Conservation (phyloP, 768 basidiomycete genomes). For the Boletus sensibilis region DNA sequence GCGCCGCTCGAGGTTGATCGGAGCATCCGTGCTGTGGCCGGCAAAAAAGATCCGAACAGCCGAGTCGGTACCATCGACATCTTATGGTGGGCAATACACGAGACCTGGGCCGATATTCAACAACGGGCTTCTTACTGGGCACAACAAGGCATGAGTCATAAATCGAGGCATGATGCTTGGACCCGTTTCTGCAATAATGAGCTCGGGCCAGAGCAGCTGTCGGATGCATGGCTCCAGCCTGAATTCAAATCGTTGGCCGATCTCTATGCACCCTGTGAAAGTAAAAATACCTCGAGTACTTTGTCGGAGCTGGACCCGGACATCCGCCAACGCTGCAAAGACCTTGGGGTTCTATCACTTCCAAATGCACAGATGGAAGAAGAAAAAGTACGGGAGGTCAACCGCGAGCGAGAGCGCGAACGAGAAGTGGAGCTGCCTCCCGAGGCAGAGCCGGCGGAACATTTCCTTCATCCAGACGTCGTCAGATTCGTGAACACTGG, state of each 20-base stretch:
- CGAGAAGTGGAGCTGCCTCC: slow-evolving; percentile 37
- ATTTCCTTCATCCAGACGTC: slow-evolving; percentile 16
- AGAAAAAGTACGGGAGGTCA: too few species aligned
- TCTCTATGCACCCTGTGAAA: slow-evolving; percentile 28
- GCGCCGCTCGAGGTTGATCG: slow-evolving; percentile 40
- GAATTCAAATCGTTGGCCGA: slow-evolving; percentile 37
- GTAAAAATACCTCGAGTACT: background rate
- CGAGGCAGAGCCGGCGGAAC: slow-evolving; percentile 17
- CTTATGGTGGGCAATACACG: slow-evolving; percentile 41
- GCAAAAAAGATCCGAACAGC: slow-evolving; percentile 6
- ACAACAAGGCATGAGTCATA: too few species aligned
- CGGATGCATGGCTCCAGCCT: too few species aligned
- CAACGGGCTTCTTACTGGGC: too few species aligned
- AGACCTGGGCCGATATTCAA: slow-evolving; percentile 33
- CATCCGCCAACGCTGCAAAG: slow-evolving; percentile 7
- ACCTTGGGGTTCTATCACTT: slow-evolving; percentile 9
- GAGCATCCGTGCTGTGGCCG: slow-evolving; percentile 30
- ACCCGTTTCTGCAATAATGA: too few species aligned
- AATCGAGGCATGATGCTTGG: too few species aligned
- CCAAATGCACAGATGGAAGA: slow-evolving; percentile 33
- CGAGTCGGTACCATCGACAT: slow-evolving; percentile 29
- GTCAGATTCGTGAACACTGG: slow-evolving; percentile 28
- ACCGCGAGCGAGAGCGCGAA: slow-evolving; percentile 44
- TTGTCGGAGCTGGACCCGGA: background rate
- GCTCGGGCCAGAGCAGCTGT: too few species aligned